Evolutionary conservation across 257 asterid species (phyloP), one percentile per base, ranked within the genome.

Genomic region (Nicotiana attenuata): DNA sequence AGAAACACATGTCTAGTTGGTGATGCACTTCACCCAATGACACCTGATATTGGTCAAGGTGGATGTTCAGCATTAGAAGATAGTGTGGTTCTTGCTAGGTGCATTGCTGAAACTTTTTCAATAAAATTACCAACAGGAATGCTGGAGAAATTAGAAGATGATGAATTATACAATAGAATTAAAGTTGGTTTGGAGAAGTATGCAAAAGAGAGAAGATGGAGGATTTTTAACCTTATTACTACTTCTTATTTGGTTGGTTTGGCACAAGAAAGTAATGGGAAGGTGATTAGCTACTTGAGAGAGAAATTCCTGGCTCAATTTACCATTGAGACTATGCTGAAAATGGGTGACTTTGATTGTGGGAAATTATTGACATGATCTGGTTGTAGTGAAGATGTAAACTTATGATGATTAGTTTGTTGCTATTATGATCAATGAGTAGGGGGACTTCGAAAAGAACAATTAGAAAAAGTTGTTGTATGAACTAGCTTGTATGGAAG

Each of bases 1-100:
- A 81, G 81, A 81, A 90, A 90, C 33, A 87, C 87, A 22, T 88
- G 93, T 76, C 90, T 92, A 5, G 91, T 79, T 2, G 97, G 97
- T 16, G 97, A 92, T 65, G 97, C 97, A 9, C 85, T 92, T 81
- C 97, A 93, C 85, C 95, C 97, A 5, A 90, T 93, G 97, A 92
- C 97, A 47, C 94, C 97, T 17, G 97, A 93, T 71, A 14, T 92
- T 59, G 97, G 97, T 8, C 97, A 93, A 82, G 97, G 97, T 69
- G 97, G 95, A 9, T 92, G 94, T 55, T 93, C 97, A 19, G 88
- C 97, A 4, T 63, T 93, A 26, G 97, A 92, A 80, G 97, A 91
- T 41, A 80, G 90, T 35, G 80, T 92, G 1, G 86, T 93, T 86
- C 94, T 93, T 61, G 95, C 92, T 0, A 85, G 89, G 85, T 93